A percentile compares a stretch with the other conserved stretches of the same genome.
These are phyloP conservation scores for Pezicula neosporulosa DNA, from an alignment of 2,329 filamentous ascomycete genomes.

Conservation along the genomic window DNA sequence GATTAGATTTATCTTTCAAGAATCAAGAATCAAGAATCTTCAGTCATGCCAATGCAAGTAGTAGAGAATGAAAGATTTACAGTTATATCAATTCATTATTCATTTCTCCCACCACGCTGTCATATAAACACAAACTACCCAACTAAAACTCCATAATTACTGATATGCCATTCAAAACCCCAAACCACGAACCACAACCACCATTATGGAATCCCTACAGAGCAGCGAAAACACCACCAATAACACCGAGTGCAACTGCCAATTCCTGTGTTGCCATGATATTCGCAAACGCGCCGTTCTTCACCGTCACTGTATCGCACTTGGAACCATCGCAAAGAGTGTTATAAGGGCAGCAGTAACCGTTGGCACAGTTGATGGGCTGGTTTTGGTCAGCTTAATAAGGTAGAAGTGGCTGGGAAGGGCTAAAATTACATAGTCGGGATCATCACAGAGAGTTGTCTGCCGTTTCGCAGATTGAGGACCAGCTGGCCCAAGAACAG, in stretches of 20 bases:
- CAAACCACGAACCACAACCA: too few relatives aligned
- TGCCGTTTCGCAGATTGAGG: not conserved
- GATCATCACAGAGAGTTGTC: conserved; percentile 1
- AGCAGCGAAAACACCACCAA: conserved; percentile 1
- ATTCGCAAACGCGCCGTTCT: not conserved
- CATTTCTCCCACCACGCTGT: too few relatives aligned
- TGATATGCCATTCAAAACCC: too few relatives aligned
- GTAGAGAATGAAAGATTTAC: too few relatives aligned
- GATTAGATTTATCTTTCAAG: too few relatives aligned
- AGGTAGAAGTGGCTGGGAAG: not conserved
- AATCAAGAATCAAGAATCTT: too few relatives aligned
- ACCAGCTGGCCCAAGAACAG: not conserved
- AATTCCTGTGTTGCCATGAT: not conserved
- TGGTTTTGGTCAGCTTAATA: conserved; percentile 7
- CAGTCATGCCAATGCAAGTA: too few relatives aligned
- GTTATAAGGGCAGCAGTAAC: conserved; percentile 2
- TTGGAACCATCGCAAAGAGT: not conserved
- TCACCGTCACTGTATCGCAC: not conserved
- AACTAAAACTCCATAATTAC: too few relatives aligned
- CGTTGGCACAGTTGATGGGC: conserved; percentile 2
- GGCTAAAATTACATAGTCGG: not conserved
- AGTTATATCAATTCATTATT: too few relatives aligned
- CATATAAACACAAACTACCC: too few relatives aligned
- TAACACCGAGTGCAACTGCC: conserved; percentile 1
- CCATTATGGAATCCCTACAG: not conserved